Percentiles rank a stretch among this genome's conserved stretches.
Evolutionary conservation across 768 basidiomycete species (phyloP).

Genomic region (Hypholoma fasciculare): DNA sequence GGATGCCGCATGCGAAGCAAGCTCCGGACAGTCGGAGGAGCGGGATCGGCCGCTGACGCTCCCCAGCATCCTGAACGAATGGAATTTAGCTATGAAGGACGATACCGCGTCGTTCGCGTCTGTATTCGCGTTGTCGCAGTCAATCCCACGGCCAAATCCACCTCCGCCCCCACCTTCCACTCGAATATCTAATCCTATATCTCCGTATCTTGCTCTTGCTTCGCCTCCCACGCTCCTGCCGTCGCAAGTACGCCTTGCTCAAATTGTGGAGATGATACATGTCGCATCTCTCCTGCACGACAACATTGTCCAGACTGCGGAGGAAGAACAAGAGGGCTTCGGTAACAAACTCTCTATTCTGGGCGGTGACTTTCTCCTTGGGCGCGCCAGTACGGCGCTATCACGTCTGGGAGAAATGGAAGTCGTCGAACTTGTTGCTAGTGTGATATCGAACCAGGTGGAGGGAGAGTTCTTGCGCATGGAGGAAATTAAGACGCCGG

Average conservation of each 20-base stretch:
- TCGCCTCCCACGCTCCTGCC: conserved; percentile 61
- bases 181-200: conserved; percentile 17
- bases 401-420: conserved; percentile 84
- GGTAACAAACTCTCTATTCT: conserved; percentile 94
- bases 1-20: conserved; percentile 59
- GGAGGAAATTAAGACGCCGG: conserved; percentile 48
- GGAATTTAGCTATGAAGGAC: conserved; percentile 86
- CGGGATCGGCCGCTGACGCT: conserved; percentile 80
- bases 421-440: conserved; percentile 91
- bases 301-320: conserved; percentile 77
- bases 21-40: conserved; percentile 50
- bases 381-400: conserved; percentile 84
- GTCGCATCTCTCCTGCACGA: conserved; percentile 94
- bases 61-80: conserved; percentile 85
- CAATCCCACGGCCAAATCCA: conserved; percentile 30
- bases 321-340: conserved; percentile 62
- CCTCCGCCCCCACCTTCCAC: conserved; percentile 14
- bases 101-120: conserved; percentile 66
- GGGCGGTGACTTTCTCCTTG: conserved; percentile 94
- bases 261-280: conserved; percentile 98
- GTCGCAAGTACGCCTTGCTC: conserved; percentile 88
- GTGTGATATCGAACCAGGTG: conserved; percentile 93
- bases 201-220: conserved; percentile 24
- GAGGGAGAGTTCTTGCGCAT: conserved; percentile 93
- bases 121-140: conserved; percentile 51